Evolutionary conservation across 352 stramenopile species (phyloP), one percentile per base, ranked within the genome.

Genomic region (Albugo laibachii): DNA sequence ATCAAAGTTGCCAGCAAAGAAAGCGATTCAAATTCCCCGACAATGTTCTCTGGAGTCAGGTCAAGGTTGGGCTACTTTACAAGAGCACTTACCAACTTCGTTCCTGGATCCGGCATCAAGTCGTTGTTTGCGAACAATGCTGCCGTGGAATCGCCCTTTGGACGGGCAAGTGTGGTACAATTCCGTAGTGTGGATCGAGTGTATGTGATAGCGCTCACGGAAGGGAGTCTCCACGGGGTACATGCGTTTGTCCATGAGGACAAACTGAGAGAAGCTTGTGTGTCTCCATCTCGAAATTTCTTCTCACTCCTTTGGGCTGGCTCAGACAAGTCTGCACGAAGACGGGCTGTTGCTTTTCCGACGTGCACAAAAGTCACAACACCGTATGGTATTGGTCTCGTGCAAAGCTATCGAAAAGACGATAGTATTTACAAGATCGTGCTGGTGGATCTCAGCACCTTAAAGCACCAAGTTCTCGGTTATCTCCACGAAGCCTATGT

Each of bases 41-140:
- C 71, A 21, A 84, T 81, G 63, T 81, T 86, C 43, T 62, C 64
- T 6, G 74, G 74, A 21, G 71, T 86, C 14, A 71, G 74, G 11
- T 83, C 70, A 0, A 61, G 74, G 20, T 55, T 86, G 6, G 74
- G 74, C 14, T 86, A 83, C 42, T 81, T 86, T 43, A 86, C 74
- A 3, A 83, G 84, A 50, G 79, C 79, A 41, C 55, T 86, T 13
- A 80, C 66, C 41, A 83, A 63, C 14, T 84, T 86, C 47, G 74
- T 82, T 0, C 71, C 71, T 16, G 63, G 70, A 13, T 19, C 38
- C 38, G 38, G 38, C 20, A 24, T 10, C 16, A 24, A 19, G 16
- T 43, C 38, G 38, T 45, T 78, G 5, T 82, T 72, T 51, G 59
- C 56, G 8, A 54, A 74, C 11, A 65, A 67, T 11, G 57, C 71